A percentile compares a stretch with the other conserved stretches of the same genome.
Evolutionary conservation across 163 green algal genomes (phyloP).

Genomic region (Scenedesmus sp.): DNA sequence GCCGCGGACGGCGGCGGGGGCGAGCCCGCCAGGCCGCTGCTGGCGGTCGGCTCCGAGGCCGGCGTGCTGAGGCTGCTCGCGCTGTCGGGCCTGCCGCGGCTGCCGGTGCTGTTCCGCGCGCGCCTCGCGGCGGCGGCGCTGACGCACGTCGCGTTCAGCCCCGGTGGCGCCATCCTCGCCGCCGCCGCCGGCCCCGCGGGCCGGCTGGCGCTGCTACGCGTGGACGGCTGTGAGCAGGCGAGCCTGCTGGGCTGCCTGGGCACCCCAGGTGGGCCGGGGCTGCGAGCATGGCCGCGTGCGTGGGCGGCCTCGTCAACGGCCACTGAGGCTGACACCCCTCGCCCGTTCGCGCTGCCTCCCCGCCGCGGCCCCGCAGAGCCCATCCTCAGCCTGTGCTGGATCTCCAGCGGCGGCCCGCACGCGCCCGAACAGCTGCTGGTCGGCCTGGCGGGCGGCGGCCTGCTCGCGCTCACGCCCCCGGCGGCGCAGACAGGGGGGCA

Average conservation of each 20-base stretch:
- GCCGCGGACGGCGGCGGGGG: neutral
- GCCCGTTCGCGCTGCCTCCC: too few relatives aligned
- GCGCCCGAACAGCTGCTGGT: conserved; percentile 23
- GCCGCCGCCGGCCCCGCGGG: conserved; percentile 29
- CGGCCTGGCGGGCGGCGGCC: neutral
- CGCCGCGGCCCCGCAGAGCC: conserved; percentile 21
- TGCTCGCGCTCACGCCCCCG: conserved; percentile 8
- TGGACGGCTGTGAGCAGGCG: conserved; percentile 20
- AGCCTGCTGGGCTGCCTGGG: conserved; percentile 20
- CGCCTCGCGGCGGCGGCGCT: conserved; percentile 46
- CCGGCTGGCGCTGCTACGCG: conserved; percentile 20
- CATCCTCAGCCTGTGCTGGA: conserved; percentile 19
- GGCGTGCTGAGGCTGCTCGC: conserved; percentile 52
- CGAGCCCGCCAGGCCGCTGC: conserved; percentile 22
- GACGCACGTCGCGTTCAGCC: conserved; percentile 46
- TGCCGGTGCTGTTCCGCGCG: conserved; percentile 48
- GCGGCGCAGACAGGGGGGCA: neutral
- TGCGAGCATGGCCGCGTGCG: too few relatives aligned
- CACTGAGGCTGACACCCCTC: too few relatives aligned
- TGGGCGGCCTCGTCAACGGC: too few relatives aligned
- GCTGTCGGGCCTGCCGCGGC: conserved; percentile 23
- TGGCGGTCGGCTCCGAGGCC: conserved; percentile 52
- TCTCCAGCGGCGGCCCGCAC: neutral
- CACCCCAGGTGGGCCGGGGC: conserved; percentile 14
- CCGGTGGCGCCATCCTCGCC: conserved; percentile 42